Evolutionary conservation across 352 stramenopile species (phyloP).

Genomic region (Pseudoperonospora humuli): DNA sequence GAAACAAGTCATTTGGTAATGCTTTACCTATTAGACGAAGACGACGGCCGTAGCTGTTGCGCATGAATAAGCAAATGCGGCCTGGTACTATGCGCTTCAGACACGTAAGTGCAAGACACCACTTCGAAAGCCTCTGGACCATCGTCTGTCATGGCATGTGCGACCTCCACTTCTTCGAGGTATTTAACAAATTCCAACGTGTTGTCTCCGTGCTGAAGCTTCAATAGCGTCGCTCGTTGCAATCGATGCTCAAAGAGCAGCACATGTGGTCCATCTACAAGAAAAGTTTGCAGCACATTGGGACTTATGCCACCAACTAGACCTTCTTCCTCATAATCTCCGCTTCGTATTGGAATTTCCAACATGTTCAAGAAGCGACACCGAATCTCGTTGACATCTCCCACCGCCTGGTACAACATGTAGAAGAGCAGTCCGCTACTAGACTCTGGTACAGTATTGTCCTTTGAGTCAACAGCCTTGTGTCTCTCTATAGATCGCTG

Average conservation of each 20-base stretch:
- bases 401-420: slow-evolving; percentile 13
- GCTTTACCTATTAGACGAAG: slow-evolving; percentile 7
- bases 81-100: slow-evolving; percentile 9
- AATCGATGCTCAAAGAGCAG: slow-evolving; percentile 22
- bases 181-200: slow-evolving; percentile 21
- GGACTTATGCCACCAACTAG: neutral
- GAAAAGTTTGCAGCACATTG: slow-evolving; percentile 18
- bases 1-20: neutral
- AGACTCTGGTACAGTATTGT: neutral
- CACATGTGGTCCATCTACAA: slow-evolving; percentile 31
- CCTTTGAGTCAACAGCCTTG: neutral
- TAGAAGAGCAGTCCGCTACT: slow-evolving; percentile 14
- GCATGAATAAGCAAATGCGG: slow-evolving; percentile 26
- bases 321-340: slow-evolving; percentile 1
- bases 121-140: slow-evolving; percentile 4
- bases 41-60: neutral
- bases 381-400: slow-evolving; percentile 6
- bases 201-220: slow-evolving; percentile 3
- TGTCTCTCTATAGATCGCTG: slow-evolving; percentile 4
- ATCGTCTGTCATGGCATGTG: neutral
- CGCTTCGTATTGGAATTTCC: slow-evolving; percentile 5
- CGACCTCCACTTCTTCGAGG: slow-evolving; percentile 17
- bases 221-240: slow-evolving; percentile 17
- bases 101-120: slow-evolving; percentile 23
- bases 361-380: slow-evolving; percentile 21